Percentiles rank a stretch among this genome's conserved stretches.
Evolutionary conservation across 495 filamentous ascomycete genomes (phyloP).

Genomic region (Aspergillus panamensis): DNA sequence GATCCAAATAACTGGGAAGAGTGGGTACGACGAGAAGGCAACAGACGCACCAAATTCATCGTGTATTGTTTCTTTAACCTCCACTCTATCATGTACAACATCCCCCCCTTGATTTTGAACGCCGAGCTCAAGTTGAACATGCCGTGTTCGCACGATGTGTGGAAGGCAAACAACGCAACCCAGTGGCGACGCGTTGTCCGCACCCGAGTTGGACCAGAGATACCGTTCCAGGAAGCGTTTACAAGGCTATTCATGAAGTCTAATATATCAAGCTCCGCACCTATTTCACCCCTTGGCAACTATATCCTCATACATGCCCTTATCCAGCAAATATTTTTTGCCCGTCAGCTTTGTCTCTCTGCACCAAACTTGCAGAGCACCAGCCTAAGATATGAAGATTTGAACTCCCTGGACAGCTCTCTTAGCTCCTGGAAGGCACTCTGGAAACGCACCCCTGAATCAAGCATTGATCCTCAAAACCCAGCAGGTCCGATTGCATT

Average conservation of each 20-base stretch:
- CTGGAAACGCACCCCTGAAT: conserved; percentile 53
- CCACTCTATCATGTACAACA: conserved; percentile 53
- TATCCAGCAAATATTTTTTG: conserved; percentile 53
- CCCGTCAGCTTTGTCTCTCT: conserved; percentile 46
- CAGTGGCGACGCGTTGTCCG: conserved; percentile 46
- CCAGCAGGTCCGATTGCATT: conserved; percentile 53
- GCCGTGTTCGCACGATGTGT: conserved; percentile 50
- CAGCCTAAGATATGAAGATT: conserved; percentile 44
- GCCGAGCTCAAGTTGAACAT: conserved; percentile 49
- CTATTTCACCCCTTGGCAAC: conserved; percentile 51
- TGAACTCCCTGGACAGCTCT: conserved; percentile 41
- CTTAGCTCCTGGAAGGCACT: conserved; percentile 49
- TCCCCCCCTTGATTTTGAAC: conserved; percentile 50
- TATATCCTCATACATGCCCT: conserved; percentile 54
- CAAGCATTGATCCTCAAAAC: conserved; percentile 50
- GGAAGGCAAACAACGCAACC: conserved; percentile 45
- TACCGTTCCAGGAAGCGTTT: conserved; percentile 49
- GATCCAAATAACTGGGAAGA: conserved; percentile 47
- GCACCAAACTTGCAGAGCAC: conserved; percentile 43
- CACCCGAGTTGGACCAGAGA: conserved; percentile 33
- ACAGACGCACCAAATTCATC: conserved; percentile 49
- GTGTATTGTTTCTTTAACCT: conserved; percentile 56
- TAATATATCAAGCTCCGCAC: conserved; percentile 43
- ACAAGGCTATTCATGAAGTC: conserved; percentile 44
- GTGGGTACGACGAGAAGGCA: conserved; percentile 49